Base-by-base conservation (phyloP, 345 rosid genomes). In the Bretschneidera sinensis region DNA sequence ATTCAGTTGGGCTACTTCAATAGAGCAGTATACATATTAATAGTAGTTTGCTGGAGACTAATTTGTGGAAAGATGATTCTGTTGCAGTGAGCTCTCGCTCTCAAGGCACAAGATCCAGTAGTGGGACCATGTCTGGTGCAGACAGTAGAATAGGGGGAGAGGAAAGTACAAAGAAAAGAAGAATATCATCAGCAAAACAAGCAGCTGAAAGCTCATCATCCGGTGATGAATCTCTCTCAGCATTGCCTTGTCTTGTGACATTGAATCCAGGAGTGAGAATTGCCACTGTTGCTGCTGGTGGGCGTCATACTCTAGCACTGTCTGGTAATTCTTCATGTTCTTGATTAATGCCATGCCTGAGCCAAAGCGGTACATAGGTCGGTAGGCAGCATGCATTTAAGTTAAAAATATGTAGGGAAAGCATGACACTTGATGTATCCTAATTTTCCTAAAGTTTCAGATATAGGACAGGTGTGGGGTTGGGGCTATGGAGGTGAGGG, bases 401-500 rank as follows among this genome's bases (percentile, higher is more conserved):
- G 52, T 14, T 48, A 18, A 4, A 48, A 48, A 20, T 20, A 53
- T 39, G 61, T 51, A 55, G 55, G 13, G 51, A 63, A 60, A 61
- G 54, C 66, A 61, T 62, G 69, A 62, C 48, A 28, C 19, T 69
- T 61, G 65, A 67, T 59, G 66, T 51, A 60, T 73, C 68, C 78
- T 84, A 65, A 73, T 78, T 68, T 75, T 64, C 52, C 63, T 63
- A 54, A 56, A 69, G 71, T 80, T 84, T 56, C 91, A 90, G 99
- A 94, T 86, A 67, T 78, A 55, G 97, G 97, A 76, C 95, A 86
- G 88, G 97, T 91, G 49, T 95, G 97, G 97, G 99, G 95, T 66
- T 95, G 99, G 99, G 99, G 99, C 64, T 95, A 91, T 82, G 99
- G 97, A 62, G 99, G 99, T 28, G 99, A 95, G 76, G 99, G 99